Percentiles rank a stretch among this genome's conserved stretches.
phyloP scores from a whole-genome alignment of 2,329 filamentous ascomycete genomes.

The Cercospora brassicicola region DNA sequence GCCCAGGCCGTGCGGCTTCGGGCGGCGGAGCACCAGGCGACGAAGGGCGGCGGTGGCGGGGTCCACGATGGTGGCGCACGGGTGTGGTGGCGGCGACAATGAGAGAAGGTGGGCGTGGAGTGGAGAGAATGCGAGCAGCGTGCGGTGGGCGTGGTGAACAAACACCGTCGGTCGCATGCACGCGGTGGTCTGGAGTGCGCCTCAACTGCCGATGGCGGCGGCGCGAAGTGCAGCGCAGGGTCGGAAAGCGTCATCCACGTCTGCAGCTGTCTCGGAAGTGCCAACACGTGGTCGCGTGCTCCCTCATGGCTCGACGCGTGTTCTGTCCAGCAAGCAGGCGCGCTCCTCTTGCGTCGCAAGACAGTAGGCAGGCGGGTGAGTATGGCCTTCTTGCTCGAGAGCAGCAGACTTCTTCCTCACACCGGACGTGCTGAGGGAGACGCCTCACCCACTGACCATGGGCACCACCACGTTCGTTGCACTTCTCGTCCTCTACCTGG shows the following conservation, averaged over 20 bases:
- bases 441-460: neutral
- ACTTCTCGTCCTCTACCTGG: neutral
- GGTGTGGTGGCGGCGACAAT: neutral
- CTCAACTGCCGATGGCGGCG: constrained; percentile 1
- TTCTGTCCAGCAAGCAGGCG: neutral
- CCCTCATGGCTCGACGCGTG: neutral
- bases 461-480: neutral
- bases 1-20: neutral
- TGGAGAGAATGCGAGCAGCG: neutral
- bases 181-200: neutral
- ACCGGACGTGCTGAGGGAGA: neutral
- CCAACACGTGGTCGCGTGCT: neutral
- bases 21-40: neutral
- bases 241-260: neutral
- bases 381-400: neutral
- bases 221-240: neutral
- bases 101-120: neutral
- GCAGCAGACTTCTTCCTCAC: neutral
- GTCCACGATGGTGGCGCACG: neutral
- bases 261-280: neutral
- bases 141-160: neutral
- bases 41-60: neutral
- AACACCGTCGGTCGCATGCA: neutral
- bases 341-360: neutral
- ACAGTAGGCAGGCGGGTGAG: neutral